A percentile compares a stretch with the other conserved stretches of the same genome.
phyloP scores from a whole-genome alignment of 2,329 filamentous ascomycete species.

The Xylariales sp. region DNA sequence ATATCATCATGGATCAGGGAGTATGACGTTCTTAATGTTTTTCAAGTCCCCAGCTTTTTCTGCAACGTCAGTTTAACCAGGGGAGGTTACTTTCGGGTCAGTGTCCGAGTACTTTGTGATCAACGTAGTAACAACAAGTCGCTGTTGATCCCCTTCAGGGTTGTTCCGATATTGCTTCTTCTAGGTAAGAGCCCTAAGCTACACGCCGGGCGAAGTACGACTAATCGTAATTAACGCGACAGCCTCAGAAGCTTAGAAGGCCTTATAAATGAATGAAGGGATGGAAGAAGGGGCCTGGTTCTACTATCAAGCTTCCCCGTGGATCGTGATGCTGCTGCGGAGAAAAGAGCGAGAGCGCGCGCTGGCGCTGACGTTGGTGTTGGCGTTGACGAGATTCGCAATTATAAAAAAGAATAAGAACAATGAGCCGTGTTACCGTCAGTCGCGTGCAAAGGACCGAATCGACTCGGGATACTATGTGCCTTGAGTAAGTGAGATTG shows the following conservation, averaged over 20 bases:
- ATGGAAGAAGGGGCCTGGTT: slow-evolving; percentile 7
- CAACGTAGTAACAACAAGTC: slow-evolving; percentile 27
- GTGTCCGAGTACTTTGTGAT: slow-evolving; percentile 33
- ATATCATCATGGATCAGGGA: slow-evolving; percentile 27
- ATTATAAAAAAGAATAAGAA: slow-evolving; percentile 21
- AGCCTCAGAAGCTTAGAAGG: slow-evolving; percentile 14
- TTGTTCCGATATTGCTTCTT: slow-evolving; percentile 36
- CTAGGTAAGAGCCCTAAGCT: slow-evolving; percentile 27
- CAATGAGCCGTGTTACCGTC: slow-evolving; percentile 22
- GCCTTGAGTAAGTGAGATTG: slow-evolving; percentile 30
- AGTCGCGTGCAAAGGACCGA: slow-evolving; percentile 38
- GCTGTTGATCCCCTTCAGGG: slow-evolving; percentile 32
- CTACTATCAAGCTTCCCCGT: slow-evolving; percentile 20
- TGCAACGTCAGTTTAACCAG: slow-evolving; percentile 32
- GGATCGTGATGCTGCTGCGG: slow-evolving; percentile 9
- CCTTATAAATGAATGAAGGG: slow-evolving; percentile 2
- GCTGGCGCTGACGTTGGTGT: background rate
- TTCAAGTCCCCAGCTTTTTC: slow-evolving; percentile 23
- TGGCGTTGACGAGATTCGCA: slow-evolving; percentile 1
- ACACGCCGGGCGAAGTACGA: slow-evolving; percentile 28
- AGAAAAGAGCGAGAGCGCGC: slow-evolving; percentile 9
- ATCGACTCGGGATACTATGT: slow-evolving; percentile 25
- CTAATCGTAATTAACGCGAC: slow-evolving; percentile 9
- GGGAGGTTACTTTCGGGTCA: slow-evolving; percentile 31
- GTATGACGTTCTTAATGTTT: slow-evolving; percentile 31